Evolutionary conservation across 805 yeast species (phyloP).

Genomic region (Lipomyces yamanashiensis): DNA sequence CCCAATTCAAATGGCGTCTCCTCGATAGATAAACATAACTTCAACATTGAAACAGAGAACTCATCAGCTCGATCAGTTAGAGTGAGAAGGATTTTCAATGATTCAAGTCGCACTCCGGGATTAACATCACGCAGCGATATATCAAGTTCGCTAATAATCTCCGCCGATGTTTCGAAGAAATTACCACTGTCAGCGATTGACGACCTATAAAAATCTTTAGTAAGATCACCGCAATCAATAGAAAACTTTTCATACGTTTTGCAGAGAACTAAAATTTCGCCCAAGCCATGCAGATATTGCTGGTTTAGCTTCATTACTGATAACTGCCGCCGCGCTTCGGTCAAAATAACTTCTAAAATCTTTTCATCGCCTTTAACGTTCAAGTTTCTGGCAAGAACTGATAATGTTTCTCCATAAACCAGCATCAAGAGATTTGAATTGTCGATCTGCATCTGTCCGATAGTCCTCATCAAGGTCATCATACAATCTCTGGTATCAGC

Average conservation of each 20-base stretch:
- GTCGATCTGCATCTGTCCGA: neutral
- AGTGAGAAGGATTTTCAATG: conserved; percentile 44
- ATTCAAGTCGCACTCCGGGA: conserved; percentile 17
- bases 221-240: neutral
- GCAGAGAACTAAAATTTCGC: conserved; percentile 35
- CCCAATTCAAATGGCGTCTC: conserved; percentile 70
- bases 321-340: neutral
- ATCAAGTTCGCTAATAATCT: neutral
- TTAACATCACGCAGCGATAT: neutral
- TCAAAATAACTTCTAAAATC: neutral
- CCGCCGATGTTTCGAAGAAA: neutral
- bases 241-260: conserved; percentile 7
- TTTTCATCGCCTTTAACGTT: neutral
- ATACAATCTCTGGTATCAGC: conserved; percentile 3
- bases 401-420: conserved; percentile 14
- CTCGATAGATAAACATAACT: conserved; percentile 65
- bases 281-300: conserved; percentile 4
- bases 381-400: conserved; percentile 11
- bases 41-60: conserved; percentile 51
- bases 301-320: conserved; percentile 2
- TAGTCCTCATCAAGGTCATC: neutral
- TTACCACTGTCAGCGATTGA: neutral
- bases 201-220: neutral
- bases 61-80: conserved; percentile 6
- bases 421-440: neutral